Evolutionary conservation across 345 rosid genomes (phyloP).

Genomic region (Combretum micranthum): DNA sequence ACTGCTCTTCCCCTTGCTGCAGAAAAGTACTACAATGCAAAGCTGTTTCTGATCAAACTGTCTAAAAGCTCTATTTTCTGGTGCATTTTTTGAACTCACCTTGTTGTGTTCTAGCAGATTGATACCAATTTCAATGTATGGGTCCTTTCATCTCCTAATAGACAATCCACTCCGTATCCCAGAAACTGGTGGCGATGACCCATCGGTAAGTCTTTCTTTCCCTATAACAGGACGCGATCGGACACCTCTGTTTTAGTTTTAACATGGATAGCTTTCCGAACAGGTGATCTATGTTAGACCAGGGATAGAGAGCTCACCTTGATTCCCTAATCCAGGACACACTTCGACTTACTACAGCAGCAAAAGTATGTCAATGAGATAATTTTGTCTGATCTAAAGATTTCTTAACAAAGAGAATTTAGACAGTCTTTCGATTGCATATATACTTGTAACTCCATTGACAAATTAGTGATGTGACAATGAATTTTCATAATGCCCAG

Average conservation of each 20-base stretch:
- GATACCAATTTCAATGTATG: constrained; percentile 71
- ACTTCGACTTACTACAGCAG: constrained; percentile 39
- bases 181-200: constrained; percentile 73
- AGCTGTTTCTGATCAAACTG: too few species aligned
- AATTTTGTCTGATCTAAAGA: too few species aligned
- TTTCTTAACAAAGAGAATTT: too few species aligned
- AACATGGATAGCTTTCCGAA: neutral
- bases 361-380: constrained; percentile 26
- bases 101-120: constrained; percentile 32
- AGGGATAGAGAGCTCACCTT: constrained; percentile 62
- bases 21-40: constrained; percentile 26
- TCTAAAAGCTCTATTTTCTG: too few species aligned
- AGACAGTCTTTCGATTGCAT: too few species aligned
- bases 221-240: neutral
- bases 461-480: neutral
- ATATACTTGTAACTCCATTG: too few species aligned
- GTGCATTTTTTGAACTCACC: neutral
- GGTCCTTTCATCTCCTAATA: constrained; percentile 50
- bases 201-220: constrained; percentile 43
- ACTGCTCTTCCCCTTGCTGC: constrained; percentile 60
- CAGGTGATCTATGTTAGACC: constrained; percentile 90
- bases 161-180: constrained; percentile 32
- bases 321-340: constrained; percentile 77
- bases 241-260: neutral
- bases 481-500: constrained; percentile 19